phyloP scores from a whole-genome alignment of 176 grass and related monocot genomes.

The Dendrocalamus sinicus region DNA sequence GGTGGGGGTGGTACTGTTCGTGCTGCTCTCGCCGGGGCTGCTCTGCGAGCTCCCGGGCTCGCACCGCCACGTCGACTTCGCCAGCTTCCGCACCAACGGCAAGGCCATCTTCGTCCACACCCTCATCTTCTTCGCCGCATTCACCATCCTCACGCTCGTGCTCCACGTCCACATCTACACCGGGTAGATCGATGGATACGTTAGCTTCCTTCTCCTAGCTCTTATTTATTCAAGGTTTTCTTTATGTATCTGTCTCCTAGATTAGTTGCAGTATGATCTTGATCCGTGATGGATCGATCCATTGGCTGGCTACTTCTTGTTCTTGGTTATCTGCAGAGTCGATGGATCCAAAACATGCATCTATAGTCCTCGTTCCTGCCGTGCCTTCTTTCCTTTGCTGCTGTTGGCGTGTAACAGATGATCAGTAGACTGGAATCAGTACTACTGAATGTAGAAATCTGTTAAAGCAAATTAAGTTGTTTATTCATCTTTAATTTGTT shows the following conservation, averaged over 20 bases:
- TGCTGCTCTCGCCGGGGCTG: constrained; percentile 68
- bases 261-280: not conserved
- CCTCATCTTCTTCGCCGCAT: constrained; percentile 79
- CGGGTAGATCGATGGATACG: constrained; percentile 18
- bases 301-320: not conserved
- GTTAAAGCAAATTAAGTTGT: not conserved
- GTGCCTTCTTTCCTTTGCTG: not conserved
- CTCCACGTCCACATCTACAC: constrained; percentile 79
- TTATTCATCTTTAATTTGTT: not conserved
- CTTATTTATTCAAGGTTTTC: not conserved
- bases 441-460: not conserved
- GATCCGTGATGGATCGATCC: not conserved
- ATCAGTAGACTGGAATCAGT: not conserved
- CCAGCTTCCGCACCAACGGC: constrained; percentile 73
- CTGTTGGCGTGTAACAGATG: not conserved
- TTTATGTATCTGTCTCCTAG: not conserved
- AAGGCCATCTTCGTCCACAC: constrained; percentile 82
- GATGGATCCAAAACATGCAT: not conserved
- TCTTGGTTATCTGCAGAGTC: not conserved
- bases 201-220: not conserved
- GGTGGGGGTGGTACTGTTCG: constrained; percentile 78
- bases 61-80: constrained; percentile 68
- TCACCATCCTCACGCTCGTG: constrained; percentile 71
- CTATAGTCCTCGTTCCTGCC: not conserved
- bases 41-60: constrained; percentile 68